Conservation (phyloP, 805 yeast species). For the Candida coquimbonensis region DNA sequence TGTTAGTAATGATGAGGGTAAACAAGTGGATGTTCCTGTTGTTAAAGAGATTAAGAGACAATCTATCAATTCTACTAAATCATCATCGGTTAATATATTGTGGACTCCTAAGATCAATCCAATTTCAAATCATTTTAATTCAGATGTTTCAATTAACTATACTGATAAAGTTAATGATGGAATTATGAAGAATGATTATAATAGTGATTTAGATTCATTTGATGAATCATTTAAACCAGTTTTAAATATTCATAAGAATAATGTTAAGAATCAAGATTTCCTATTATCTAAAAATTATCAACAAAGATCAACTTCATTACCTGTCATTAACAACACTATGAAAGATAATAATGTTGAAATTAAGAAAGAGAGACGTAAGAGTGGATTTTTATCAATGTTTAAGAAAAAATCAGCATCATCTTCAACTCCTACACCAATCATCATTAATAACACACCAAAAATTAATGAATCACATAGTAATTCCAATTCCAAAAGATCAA, state of each 20-base stretch:
- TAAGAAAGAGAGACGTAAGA: constrained; percentile 11
- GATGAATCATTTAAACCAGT: no score
- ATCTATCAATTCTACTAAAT: no score
- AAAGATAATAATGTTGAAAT: neutral
- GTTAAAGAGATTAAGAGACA: no score
- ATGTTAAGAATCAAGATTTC: neutral
- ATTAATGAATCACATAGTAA: neutral
- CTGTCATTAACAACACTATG: constrained; percentile 7
- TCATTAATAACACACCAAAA: neutral
- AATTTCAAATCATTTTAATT: no score
- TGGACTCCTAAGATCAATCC: no score
- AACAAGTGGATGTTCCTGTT: no score
- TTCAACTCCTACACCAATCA: no score
- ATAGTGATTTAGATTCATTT: neutral
- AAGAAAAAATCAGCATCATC: constrained; percentile 14
- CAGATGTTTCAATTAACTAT: no score
- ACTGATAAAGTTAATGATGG: no score
- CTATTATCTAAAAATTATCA: constrained; percentile 5
- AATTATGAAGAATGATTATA: no score
- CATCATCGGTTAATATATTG: no score
- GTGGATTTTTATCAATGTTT: constrained; percentile 20
- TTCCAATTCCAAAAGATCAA: constrained; percentile 12
- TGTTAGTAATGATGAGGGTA: no score
- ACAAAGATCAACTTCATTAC: constrained; percentile 21
- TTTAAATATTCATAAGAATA: constrained; percentile 9